Evolutionary conservation across 176 grass and related monocot species (phyloP), one percentile per base, ranked within the genome.

Genomic region (Aechmea fasciata): DNA sequence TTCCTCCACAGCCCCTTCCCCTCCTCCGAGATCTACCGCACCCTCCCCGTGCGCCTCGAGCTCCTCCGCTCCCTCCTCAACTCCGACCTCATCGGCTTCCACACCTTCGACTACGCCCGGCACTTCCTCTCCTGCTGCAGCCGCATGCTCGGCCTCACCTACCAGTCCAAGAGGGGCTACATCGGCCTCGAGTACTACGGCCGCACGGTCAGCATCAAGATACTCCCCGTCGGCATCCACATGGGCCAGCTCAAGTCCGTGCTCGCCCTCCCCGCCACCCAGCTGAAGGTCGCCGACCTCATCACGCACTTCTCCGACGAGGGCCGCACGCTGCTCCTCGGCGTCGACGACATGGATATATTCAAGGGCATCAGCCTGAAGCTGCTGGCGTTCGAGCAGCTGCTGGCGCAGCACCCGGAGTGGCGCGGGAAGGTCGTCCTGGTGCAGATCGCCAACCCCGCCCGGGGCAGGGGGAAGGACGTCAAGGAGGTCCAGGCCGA

Each of bases 361-460:
- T 96, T 96, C 3, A 96, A 96, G 64, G 91, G 91, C 13, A 96
- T 96, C 48, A 96, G 91, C 72, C 74, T 96, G 64, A 96, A 96
- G 79, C 81, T 96, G 64, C 23, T 96, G 80, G 92, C 92, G 12
- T 96, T 96, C 67, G 88, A 96, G 80, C 88, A 91, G 67, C 85
- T 96, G 47, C 50, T 96, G 69, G 66, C 77, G 26, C 85, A 96
- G 81, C 88, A 96, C 70, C 78, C 70, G 10, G 83, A 91, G 49
- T 96, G 88, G 83, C 67, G 73, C 41, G 85, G 88, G 63, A 83
- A 76, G 47, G 88, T 85, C 51, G 85, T 96, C n/a, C 47, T 96
- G 15, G 92, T 96, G 14, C 92, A 96, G 80, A 96, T 96, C 48
- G 92, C 92, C 25, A 96, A 96, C 86, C 92, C 92, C 0, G 88